These are phyloP conservation scores for Colletotrichum echinochloae DNA, from an alignment of 2,329 filamentous ascomycete genomes.

Conservation along the genomic window DNA sequence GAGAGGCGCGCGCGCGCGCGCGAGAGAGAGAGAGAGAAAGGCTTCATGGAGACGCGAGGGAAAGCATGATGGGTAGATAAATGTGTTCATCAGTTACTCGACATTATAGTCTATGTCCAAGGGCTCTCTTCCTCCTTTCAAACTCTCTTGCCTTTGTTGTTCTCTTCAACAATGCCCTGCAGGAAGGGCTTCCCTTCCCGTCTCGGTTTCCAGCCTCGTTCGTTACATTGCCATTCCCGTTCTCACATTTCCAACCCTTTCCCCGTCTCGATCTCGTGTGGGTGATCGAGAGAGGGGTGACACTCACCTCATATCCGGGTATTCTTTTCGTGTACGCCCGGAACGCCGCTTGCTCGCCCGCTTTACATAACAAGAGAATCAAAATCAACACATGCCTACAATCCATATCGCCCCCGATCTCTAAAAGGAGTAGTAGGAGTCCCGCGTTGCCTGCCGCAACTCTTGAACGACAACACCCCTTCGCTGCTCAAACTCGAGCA, in stretches of 20 bases:
- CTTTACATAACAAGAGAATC: constrained; percentile 8
- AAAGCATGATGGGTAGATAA: background rate
- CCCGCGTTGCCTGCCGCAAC: background rate
- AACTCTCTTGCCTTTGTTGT: background rate
- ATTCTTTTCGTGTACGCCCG: constrained; percentile 37
- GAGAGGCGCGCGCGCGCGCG: too few species aligned
- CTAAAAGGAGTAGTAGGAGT: too few species aligned
- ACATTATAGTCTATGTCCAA: constrained; percentile 23
- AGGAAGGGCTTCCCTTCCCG: background rate
- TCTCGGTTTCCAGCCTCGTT: background rate
- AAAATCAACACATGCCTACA: background rate
- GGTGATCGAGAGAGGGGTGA: background rate
- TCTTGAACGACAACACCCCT: too few species aligned
- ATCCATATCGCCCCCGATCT: background rate
- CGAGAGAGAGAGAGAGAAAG: too few species aligned
- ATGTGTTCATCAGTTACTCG: constrained; percentile 1
- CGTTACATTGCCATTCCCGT: background rate
- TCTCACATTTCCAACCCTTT: background rate
- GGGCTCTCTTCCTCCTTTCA: background rate
- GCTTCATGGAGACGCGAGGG: background rate
- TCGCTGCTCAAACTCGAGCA: background rate
- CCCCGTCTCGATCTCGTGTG: background rate
- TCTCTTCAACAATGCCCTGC: background rate
- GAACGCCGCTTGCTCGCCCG: constrained; percentile 16
- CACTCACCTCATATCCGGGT: constrained; percentile 14